A percentile compares a stretch with the other conserved stretches of the same genome.
These are phyloP conservation scores for Candida suzukii DNA, from an alignment of 805 yeast species.

Conservation along the genomic window DNA sequence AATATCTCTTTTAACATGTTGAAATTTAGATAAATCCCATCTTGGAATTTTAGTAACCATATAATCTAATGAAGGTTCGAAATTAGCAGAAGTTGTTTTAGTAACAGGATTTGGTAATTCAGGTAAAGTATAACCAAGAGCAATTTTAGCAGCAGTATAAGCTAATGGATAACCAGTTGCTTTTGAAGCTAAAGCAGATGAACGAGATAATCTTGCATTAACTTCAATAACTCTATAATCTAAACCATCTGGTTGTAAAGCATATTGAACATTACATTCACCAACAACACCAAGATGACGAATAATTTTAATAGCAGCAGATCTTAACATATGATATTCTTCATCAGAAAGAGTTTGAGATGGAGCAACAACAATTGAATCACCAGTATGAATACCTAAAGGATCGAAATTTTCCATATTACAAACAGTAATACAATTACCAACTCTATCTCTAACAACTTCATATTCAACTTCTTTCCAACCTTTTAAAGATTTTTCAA, in stretches of 20 bases:
- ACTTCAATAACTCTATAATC: slow-evolving; percentile 97
- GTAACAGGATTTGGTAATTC: slow-evolving; percentile 96
- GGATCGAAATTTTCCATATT: slow-evolving; percentile 99
- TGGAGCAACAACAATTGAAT: slow-evolving; percentile 97
- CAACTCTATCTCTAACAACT: slow-evolving; percentile 94
- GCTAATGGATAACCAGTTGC: slow-evolving; percentile 99
- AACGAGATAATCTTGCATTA: slow-evolving; percentile 93
- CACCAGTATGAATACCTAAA: slow-evolving; percentile 97
- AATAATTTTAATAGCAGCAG: slow-evolving; percentile 95
- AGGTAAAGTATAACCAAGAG: slow-evolving; percentile 88
- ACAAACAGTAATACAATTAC: slow-evolving; percentile 97
- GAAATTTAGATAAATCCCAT: slow-evolving; percentile 96
- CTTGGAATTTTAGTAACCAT: slow-evolving; percentile 96
- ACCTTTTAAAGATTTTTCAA: slow-evolving; percentile 95
- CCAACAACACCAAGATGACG: slow-evolving; percentile 98
- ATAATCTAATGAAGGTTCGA: slow-evolving; percentile 95
- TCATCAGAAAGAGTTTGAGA: slow-evolving; percentile 96
- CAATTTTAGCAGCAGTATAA: slow-evolving; percentile 97
- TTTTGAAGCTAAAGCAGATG: slow-evolving; percentile 96
- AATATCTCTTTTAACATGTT: slow-evolving; percentile 87
- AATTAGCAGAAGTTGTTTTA: slow-evolving; percentile 90
- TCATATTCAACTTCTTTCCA: slow-evolving; percentile 99
- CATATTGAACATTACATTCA: slow-evolving; percentile 97
- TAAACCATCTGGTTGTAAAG: slow-evolving; percentile 90
- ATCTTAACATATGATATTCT: slow-evolving; percentile 95